These are phyloP conservation scores for Neoboletus subvelutipes DNA, from an alignment of 768 basidiomycete genomes.

Conservation along the genomic window DNA sequence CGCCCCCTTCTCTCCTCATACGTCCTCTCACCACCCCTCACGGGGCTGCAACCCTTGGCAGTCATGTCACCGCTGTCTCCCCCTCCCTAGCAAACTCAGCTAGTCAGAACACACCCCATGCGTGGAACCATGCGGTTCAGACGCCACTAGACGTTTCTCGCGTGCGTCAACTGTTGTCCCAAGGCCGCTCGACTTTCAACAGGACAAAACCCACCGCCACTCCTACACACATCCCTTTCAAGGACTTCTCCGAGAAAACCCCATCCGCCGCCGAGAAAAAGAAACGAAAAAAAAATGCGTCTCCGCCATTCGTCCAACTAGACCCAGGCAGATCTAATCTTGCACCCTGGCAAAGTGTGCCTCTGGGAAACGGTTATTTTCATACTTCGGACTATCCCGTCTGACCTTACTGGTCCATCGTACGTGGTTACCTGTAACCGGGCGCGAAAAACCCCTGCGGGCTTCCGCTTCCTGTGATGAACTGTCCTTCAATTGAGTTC, in stretches of 20 bases:
- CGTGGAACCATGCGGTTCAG: conserved; percentile 17
- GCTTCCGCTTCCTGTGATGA: conserved; percentile 29
- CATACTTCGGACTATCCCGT: conserved; percentile 23
- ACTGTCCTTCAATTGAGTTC: conserved; percentile 18
- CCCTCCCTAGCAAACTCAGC: not conserved
- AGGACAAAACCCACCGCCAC: not conserved
- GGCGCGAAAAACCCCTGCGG: conserved; percentile 21
- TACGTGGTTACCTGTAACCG: conserved; percentile 12
- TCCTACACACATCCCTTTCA: not conserved
- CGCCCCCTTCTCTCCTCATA: not conserved
- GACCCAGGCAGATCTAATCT: conserved; percentile 29
- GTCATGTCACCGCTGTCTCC: not conserved
- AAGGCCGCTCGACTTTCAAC: conserved; percentile 8
- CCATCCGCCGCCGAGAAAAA: conserved; percentile 4
- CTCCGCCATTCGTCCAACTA: not conserved
- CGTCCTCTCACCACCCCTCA: not conserved
- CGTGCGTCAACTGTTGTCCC: conserved; percentile 24
- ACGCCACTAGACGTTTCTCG: conserved; percentile 33
- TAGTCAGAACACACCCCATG: conserved; percentile 7
- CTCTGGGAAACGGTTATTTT: conserved; percentile 28
- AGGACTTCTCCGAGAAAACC: conserved; percentile 1
- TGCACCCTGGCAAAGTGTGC: not conserved
- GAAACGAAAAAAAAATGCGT: not conserved
- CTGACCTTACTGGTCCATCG: not conserved
- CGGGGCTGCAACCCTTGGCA: not conserved